phyloP scores from a whole-genome alignment of 305 asterid species.

The Lippia alba region DNA sequence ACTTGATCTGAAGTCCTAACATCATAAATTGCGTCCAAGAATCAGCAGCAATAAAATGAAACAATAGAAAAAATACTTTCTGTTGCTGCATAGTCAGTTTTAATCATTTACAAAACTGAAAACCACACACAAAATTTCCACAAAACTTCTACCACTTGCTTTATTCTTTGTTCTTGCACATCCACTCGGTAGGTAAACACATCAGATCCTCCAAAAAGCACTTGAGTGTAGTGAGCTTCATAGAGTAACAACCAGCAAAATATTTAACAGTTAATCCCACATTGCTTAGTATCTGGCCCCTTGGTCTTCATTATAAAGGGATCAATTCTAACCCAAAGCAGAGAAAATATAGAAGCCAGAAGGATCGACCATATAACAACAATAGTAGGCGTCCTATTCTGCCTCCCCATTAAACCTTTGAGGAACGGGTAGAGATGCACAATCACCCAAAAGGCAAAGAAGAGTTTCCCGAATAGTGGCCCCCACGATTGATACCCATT shows the following conservation, averaged over 20 bases:
- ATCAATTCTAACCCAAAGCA: conserved; percentile 90
- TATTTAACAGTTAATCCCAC: conserved; percentile 86
- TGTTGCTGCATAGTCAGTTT: conserved; percentile 28
- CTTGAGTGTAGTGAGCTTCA: conserved; percentile 6
- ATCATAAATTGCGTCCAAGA: conserved; percentile 23
- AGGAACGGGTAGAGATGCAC: conserved; percentile 93
- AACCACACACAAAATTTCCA: conserved; percentile 28
- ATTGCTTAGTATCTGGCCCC: conserved; percentile 82
- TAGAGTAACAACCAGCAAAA: background rate
- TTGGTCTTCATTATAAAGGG: conserved; percentile 80
- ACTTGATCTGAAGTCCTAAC: background rate
- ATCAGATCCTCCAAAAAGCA: conserved; percentile 25
- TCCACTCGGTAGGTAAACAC: conserved; percentile 32
- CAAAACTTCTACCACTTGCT: conserved; percentile 37
- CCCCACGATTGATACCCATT: conserved; percentile 93
- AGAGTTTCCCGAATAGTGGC: conserved; percentile 89
- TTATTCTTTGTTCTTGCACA: conserved; percentile 41
- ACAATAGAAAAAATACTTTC: conserved; percentile 2
- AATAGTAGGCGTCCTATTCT: conserved; percentile 94
- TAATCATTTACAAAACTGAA: conserved; percentile 44
- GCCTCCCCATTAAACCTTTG: conserved; percentile 94
- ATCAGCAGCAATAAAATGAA: background rate
- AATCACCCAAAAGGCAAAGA: conserved; percentile 94
- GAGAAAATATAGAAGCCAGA: conserved; percentile 88
- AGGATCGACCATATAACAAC: conserved; percentile 92